Evolutionary conservation across 2,329 filamentous ascomycete species (phyloP), one percentile per base, ranked within the genome.

Genomic region (Epichloe hybrida): DNA sequence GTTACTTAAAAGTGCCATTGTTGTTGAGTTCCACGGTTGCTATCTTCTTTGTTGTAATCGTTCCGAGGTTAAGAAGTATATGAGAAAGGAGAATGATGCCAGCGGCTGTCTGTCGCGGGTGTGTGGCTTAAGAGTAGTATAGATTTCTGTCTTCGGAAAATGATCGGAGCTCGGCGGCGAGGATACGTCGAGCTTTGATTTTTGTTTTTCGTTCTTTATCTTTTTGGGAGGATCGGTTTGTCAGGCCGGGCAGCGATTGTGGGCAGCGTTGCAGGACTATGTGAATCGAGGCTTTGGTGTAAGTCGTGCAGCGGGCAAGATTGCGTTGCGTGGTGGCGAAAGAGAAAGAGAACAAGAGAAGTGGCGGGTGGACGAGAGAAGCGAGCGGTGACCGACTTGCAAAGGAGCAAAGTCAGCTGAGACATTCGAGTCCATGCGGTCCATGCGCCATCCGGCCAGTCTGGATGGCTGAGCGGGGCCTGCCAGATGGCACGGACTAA

Each of bases 1-100:
- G 69, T 77, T 75, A 76, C 81, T 86, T 80, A 87, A 86, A 76
- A 77, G 73, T 74, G 77, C 74, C 78, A 81, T 81, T 71, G 59
- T 54, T 63, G 48, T 57, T 54, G 56, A 54, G 54, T 58, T 59
- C 54, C 51, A 58, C 55, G 56, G 53, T 54, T 54, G 47, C 50
- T 60, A 47, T 31, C 9, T 31, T 31, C 27, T 58, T 41, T 56
- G 53, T 52, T 48, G 54, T 55, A 55, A 47, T 49, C 23, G 23
- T 27, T 27, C 8, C 15, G 38, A 31, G 49, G 40, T 46, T 34
- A 27, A 39, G 45, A 41, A 40, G 48, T 44, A 34, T 39, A 4
- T 48, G 53, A 11, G 40, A 47, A 31, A 21, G 35, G 44, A 49
- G 45, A 42, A 42, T 67, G 37, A n/a, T 15, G 31, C 35, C 46